Base-by-base conservation (phyloP, 1,284 basidiomycete genomes). In the Apiotrichum montevideense region DNA sequence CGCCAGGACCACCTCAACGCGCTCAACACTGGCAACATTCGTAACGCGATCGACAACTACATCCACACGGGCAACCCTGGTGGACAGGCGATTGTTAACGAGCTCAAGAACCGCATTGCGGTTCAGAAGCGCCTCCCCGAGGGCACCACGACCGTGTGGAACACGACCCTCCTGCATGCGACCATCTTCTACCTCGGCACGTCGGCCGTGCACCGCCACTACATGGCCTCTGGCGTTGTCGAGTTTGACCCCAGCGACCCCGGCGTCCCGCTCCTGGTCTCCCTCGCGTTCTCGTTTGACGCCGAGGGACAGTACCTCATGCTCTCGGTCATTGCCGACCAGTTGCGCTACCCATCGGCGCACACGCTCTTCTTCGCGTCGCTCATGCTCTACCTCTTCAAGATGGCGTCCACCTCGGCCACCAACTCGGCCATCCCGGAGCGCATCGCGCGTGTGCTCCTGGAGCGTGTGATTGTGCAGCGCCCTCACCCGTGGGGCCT, bases 401-500 rank as follows among this genome's bases (percentile, higher is more conserved):
- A 63, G 55, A 55, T 62, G 21, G 13, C 13, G 37, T 39, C 37
- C 8, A 8, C 37, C 37, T 8, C 9, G 9, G 48, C 59, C 44
- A 55, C 61, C 47, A 58, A 61, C 33, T 54, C 54, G 57, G 49
- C 55, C 35, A 88, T 96, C 78, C 84, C 87, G 64, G 95, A 98
- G 78, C 85, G 95, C 63, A 85, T 96, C 79, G 87, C 90, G 43
- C 87, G 88, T 57, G 90, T 96, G 35, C 82, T 98, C 34, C 81
- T 98, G 64, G 94, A 98, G 74, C 85, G 95, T 41, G 88, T 97
- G 77, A 84, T 98, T 58, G 92, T 92, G 54, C 85, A 92, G 71
- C 86, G 91, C 45, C 95, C 95, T 53, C 94, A 98, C 70, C 93
- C 95, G n/a, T 98, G 93, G 91, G 95, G 94, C 57, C 85, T 93